Percentiles rank a stretch among this genome's conserved stretches.
Conservation (phyloP, 805 yeast species). For the Sugiyamaella boreocaroliniensis region DNA sequence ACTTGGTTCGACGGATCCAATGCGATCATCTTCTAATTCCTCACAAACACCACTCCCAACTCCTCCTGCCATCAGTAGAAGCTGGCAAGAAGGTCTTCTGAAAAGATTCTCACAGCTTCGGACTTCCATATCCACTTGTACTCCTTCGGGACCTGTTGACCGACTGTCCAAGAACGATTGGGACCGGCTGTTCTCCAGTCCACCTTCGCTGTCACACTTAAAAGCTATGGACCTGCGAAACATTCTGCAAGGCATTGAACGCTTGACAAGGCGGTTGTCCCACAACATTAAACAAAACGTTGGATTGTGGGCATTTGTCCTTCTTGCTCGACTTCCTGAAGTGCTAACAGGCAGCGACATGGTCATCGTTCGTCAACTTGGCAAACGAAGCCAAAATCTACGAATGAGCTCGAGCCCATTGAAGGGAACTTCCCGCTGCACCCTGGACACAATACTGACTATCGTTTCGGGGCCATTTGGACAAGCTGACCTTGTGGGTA, state of each 20-base stretch:
- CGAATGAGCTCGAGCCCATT: constrained; percentile 11
- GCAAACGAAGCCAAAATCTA: constrained; percentile 21
- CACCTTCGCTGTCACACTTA: constrained; percentile 10
- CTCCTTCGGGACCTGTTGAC: background rate
- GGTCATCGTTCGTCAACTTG: constrained; percentile 38
- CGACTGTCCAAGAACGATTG: background rate
- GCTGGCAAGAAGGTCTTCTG: background rate
- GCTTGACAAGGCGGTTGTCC: constrained; percentile 39
- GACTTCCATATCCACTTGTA: background rate
- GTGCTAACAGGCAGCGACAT: constrained; percentile 35
- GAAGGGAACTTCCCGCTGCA: constrained; percentile 16
- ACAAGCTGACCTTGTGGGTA: constrained; percentile 16
- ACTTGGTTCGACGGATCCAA: background rate
- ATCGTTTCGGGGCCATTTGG: constrained; percentile 18
- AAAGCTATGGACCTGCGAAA: constrained; percentile 33
- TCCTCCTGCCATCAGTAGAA: background rate
- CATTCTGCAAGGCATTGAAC: constrained; percentile 35
- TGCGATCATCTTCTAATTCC: too few species aligned
- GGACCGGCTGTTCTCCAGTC: background rate
- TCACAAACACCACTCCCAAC: too few species aligned
- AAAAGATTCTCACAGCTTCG: background rate
- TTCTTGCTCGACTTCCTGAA: constrained; percentile 36
- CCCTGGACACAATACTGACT: background rate
- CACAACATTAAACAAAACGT: constrained; percentile 26
- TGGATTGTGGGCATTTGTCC: constrained; percentile 37